Evolutionary conservation across 805 yeast species (phyloP).

Genomic region (Candida vaughaniae): DNA sequence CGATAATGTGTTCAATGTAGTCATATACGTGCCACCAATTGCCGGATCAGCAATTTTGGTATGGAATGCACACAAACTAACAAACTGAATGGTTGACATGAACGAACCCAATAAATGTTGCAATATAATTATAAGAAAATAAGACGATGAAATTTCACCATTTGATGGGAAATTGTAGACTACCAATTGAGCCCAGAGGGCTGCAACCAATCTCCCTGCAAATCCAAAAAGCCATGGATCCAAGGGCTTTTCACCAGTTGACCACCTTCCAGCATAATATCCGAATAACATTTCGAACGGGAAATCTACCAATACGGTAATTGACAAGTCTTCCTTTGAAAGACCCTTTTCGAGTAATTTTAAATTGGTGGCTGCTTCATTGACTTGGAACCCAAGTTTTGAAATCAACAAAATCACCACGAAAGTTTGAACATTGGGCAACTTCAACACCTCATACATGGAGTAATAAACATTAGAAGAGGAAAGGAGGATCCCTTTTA

Average conservation of each 20-base stretch:
- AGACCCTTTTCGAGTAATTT: constrained; percentile 89
- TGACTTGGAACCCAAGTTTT: constrained; percentile 92
- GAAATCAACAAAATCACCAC: constrained; percentile 73
- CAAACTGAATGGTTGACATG: constrained; percentile 94
- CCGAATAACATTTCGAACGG: constrained; percentile 96
- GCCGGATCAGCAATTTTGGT: constrained; percentile 93
- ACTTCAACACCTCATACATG: constrained; percentile 66
- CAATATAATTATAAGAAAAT: constrained; percentile 69
- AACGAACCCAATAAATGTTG: constrained; percentile 87
- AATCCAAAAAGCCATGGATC: constrained; percentile 90
- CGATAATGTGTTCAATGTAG: constrained; percentile 85
- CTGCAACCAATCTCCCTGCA: constrained; percentile 76
- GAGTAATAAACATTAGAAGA: constrained; percentile 51
- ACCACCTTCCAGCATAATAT: constrained; percentile 94
- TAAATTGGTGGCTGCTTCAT: constrained; percentile 92
- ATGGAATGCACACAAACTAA: constrained; percentile 91
- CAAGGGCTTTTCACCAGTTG: constrained; percentile 72
- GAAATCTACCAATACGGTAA: constrained; percentile 89
- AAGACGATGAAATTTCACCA: constrained; percentile 47
- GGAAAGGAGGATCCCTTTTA: constrained; percentile 11
- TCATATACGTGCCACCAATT: constrained; percentile 98
- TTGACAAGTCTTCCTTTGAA: constrained; percentile 88
- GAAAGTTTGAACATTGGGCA: constrained; percentile 71
- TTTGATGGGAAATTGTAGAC: constrained; percentile 69
- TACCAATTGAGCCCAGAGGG: constrained; percentile 68